phyloP scores from a whole-genome alignment of 1,284 basidiomycete genomes.

The Ganoderma sinense region DNA sequence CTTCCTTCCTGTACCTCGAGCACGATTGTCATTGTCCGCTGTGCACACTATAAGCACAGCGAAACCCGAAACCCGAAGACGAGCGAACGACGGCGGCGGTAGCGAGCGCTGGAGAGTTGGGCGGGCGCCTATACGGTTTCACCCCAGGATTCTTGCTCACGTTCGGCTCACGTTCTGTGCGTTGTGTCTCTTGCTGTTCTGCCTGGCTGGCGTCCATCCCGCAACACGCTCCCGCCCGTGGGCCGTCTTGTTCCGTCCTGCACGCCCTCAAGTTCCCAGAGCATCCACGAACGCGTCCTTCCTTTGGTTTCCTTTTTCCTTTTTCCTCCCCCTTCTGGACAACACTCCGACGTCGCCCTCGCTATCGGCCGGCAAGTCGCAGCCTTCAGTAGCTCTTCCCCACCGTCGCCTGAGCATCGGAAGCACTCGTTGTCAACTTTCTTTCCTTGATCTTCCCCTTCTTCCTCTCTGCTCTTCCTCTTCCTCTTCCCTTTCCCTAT shows the following conservation, averaged over 20 bases:
- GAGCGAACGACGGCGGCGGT: not conserved
- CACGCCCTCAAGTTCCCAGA: slow-evolving; percentile 31
- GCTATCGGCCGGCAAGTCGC: slow-evolving; percentile 30
- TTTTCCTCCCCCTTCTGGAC: slow-evolving; percentile 26
- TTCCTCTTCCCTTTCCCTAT: slow-evolving; percentile 17
- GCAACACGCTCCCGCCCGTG: slow-evolving; percentile 32
- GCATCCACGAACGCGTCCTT: slow-evolving; percentile 40
- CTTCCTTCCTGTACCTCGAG: not conserved
- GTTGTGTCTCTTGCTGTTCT: slow-evolving; percentile 36
- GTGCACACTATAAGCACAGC: not conserved
- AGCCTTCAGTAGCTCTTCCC: slow-evolving; percentile 20
- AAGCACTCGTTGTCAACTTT: slow-evolving; percentile 28
- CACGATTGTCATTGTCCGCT: slow-evolving; percentile 3
- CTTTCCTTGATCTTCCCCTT: slow-evolving; percentile 19
- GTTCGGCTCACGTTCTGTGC: slow-evolving; percentile 1
- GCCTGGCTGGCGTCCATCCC: slow-evolving; percentile 36
- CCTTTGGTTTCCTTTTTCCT: slow-evolving; percentile 37
- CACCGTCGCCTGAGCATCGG: slow-evolving; percentile 27
- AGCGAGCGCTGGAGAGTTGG: slow-evolving; percentile 15
- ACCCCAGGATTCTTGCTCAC: slow-evolving; percentile 22
- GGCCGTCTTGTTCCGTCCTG: slow-evolving; percentile 26
- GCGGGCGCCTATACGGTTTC: slow-evolving; percentile 23
- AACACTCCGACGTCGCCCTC: slow-evolving; percentile 13
- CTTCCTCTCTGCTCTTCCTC: not conserved
- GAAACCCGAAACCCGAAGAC: not conserved